A percentile compares a stretch with the other conserved stretches of the same genome.
phyloP scores from a whole-genome alignment of 2,329 filamentous ascomycete species.

The Penicillium psychrosexuale region DNA sequence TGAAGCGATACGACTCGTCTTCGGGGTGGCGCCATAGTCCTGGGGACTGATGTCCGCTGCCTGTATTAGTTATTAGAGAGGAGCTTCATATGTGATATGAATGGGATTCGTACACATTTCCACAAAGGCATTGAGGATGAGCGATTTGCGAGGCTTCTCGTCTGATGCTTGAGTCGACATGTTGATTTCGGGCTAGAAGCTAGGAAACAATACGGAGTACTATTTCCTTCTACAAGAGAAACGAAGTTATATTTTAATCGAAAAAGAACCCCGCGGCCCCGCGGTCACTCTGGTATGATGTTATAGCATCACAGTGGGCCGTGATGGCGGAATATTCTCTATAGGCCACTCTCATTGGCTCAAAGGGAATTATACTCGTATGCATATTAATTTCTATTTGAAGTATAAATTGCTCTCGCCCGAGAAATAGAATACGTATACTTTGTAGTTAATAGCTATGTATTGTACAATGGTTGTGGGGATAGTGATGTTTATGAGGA shows the following conservation, averaged over 20 bases:
- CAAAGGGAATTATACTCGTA: not conserved
- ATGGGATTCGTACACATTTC: conserved; percentile 42
- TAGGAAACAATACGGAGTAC: not conserved
- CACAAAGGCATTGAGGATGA: conserved; percentile 53
- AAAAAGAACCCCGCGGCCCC: conserved; percentile 7
- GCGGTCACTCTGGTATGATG: not conserved
- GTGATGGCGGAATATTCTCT: conserved; percentile 27
- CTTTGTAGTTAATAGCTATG: too few species aligned
- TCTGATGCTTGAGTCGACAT: conserved; percentile 9
- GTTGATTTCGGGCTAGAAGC: not conserved
- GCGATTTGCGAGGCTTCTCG: conserved; percentile 42
- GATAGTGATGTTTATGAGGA: not conserved
- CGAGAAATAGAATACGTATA: not conserved
- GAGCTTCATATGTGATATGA: too few species aligned
- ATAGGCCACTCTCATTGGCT: conserved; percentile 6
- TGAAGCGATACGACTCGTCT: conserved; percentile 62
- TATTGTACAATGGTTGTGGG: too few species aligned
- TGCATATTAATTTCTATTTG: not conserved
- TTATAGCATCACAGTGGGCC: conserved; percentile 38
- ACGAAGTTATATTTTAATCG: not conserved
- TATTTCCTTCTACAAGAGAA: not conserved
- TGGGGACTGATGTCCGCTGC: conserved; percentile 53
- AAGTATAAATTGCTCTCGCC: not conserved
- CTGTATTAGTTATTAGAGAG: conserved; percentile 21
- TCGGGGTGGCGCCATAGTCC: conserved; percentile 63